These are phyloP conservation scores for Quercus parvula DNA, from an alignment of 306 rosid genomes.

Conservation along the genomic window DNA sequence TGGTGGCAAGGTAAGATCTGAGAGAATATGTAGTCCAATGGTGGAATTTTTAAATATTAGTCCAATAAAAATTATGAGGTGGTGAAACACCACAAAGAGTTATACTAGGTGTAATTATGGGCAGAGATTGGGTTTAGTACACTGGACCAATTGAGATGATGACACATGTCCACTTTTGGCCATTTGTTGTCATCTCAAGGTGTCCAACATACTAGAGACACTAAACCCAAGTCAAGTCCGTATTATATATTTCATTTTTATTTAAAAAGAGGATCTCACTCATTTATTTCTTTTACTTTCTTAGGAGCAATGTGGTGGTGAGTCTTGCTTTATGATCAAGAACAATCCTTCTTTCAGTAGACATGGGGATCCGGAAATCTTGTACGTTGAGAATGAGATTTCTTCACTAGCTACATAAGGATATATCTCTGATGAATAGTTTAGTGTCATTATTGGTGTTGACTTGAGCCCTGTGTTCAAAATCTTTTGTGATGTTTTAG, in stretches of 20 bases:
- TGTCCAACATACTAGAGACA: too few relatives aligned
- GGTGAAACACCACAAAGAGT: too few relatives aligned
- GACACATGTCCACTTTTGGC: too few relatives aligned
- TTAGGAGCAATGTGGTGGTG: constrained; percentile 67
- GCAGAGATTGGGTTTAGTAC: too few relatives aligned
- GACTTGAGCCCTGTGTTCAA: background rate
- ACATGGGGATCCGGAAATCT: constrained; percentile 53
- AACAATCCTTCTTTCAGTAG: constrained; percentile 50
- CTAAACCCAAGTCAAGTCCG: background rate
- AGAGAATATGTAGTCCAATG: too few relatives aligned
- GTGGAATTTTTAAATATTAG: too few relatives aligned
- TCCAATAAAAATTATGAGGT: too few relatives aligned
- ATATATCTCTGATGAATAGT: background rate
- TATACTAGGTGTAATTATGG: too few relatives aligned
- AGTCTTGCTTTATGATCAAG: constrained; percentile 60
- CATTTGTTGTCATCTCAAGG: too few relatives aligned
- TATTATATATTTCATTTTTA: background rate
- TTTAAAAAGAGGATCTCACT: background rate
- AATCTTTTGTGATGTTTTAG: background rate
- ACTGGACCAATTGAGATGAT: too few relatives aligned
- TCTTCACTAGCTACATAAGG: background rate
- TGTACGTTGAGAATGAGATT: constrained; percentile 35
- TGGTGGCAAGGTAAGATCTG: too few relatives aligned
- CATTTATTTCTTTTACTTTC: background rate
- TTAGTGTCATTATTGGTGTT: background rate